Percentiles rank a stretch among this genome's conserved stretches.
These are phyloP conservation scores for Stagonosporopsis tanaceti DNA, from an alignment of 2,329 filamentous ascomycete genomes.

Conservation along the genomic window DNA sequence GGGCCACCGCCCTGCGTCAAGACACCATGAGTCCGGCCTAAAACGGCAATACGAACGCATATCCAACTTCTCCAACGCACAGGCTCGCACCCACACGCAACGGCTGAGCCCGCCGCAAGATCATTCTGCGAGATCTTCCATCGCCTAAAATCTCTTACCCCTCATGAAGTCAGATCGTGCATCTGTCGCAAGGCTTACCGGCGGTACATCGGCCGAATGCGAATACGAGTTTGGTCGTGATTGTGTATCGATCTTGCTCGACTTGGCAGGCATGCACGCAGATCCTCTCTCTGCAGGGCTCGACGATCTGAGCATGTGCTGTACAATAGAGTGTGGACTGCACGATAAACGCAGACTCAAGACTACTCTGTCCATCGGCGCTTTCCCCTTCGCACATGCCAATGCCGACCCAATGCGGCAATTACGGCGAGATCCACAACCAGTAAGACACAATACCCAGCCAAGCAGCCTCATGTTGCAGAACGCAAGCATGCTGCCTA, in stretches of 20 bases:
- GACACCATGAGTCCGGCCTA: background rate
- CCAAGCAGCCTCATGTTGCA: constrained; percentile 3
- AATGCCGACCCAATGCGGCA: constrained; percentile 3
- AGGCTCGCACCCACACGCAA: constrained; percentile 11
- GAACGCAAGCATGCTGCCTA: background rate
- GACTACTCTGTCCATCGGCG: background rate
- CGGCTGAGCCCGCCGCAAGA: constrained; percentile 8
- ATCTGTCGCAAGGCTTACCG: constrained; percentile 2
- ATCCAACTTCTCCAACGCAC: constrained; percentile 7
- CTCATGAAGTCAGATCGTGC: constrained; percentile 11
- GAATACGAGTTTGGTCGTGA: constrained; percentile 1
- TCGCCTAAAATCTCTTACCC: constrained; percentile 10
- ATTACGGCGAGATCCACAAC: constrained; percentile 9
- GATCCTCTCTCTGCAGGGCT: background rate
- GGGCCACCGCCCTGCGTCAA: background rate
- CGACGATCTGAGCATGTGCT: background rate
- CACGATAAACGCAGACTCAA: background rate
- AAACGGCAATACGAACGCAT: constrained; percentile 5
- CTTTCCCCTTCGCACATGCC: constrained; percentile 5
- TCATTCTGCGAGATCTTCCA: constrained; percentile 1
- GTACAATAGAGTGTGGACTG: background rate
- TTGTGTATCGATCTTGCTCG: constrained; percentile 1
- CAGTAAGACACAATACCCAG: background rate
- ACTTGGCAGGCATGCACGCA: background rate
- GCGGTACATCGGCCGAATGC: constrained; percentile 15